Evolutionary conservation across 1,139 yeast species (phyloP).

Genomic region (Kluyveromyces sp.): DNA sequence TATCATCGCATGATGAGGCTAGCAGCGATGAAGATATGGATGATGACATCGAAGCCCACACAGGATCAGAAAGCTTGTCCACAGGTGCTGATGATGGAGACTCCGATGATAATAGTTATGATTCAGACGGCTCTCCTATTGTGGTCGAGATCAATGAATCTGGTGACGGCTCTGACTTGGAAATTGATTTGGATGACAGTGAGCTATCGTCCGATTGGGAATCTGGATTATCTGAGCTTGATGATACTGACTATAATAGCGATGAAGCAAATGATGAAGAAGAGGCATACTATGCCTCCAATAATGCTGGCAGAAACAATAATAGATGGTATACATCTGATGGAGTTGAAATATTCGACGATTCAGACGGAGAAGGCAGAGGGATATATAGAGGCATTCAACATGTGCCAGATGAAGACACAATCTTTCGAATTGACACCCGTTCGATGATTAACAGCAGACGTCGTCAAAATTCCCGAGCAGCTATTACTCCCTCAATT

Average conservation of each 20-base stretch:
- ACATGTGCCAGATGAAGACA: slow-evolving; percentile 27
- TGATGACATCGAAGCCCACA: slow-evolving; percentile 32
- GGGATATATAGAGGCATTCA: slow-evolving; percentile 31
- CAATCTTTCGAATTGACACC: slow-evolving; percentile 24
- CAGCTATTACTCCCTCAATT: slow-evolving; percentile 23
- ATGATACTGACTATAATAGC: slow-evolving; percentile 21
- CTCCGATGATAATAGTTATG: slow-evolving; percentile 14
- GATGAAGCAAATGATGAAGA: slow-evolving; percentile 15
- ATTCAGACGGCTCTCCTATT: slow-evolving; percentile 10
- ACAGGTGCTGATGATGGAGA: slow-evolving; percentile 13
- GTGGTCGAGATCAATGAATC: slow-evolving; percentile 34
- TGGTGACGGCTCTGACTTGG: slow-evolving; percentile 30
- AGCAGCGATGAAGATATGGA: slow-evolving; percentile 24
- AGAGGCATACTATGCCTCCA: slow-evolving; percentile 12
- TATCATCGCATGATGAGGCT: slow-evolving; percentile 20
- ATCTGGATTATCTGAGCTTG: slow-evolving; percentile 30
- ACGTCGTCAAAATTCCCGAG: slow-evolving; percentile 15
- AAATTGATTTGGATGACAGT: slow-evolving; percentile 32
- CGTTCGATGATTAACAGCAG: slow-evolving; percentile 19
- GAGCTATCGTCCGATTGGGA: slow-evolving; percentile 35
- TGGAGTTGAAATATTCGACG: slow-evolving; percentile 29
- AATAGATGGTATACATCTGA: slow-evolving; percentile 28
- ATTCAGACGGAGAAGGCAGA: slow-evolving; percentile 28
- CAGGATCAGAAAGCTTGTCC: slow-evolving; percentile 25
- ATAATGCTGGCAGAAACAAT: slow-evolving; percentile 14